Conservation (phyloP, 345 rosid genomes). For the Eucalyptus coolabah region DNA sequence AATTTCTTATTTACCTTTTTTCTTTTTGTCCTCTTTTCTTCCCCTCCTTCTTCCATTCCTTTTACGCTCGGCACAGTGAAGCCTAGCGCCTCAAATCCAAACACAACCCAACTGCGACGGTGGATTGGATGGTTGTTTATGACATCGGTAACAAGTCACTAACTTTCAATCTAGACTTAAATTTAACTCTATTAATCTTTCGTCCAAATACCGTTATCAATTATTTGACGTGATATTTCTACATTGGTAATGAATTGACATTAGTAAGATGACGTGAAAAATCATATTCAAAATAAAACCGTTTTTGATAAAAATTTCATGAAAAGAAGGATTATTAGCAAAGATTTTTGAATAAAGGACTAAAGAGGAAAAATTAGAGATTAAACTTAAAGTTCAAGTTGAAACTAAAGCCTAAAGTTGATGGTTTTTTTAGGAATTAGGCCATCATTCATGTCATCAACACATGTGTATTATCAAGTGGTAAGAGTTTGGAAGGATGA, state of each 20-base stretch:
- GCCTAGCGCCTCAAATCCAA: not conserved
- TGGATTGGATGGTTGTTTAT: not conserved
- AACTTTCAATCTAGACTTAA: not conserved
- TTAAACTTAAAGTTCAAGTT: too few relatives aligned
- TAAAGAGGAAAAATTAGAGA: fast-evolving
- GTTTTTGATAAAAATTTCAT: too few relatives aligned
- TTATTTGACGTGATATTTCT: not conserved
- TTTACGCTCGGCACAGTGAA: not conserved
- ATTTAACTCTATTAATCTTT: too few relatives aligned
- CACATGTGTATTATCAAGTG: too few relatives aligned
- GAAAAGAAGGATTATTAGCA: too few relatives aligned
- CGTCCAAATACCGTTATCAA: fast-evolving
- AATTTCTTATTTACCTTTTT: not conserved
- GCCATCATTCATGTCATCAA: too few relatives aligned
- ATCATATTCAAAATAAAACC: not conserved
- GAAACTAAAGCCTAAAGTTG: too few relatives aligned
- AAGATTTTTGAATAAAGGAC: too few relatives aligned
- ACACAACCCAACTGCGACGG: not conserved
- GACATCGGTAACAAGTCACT: not conserved
- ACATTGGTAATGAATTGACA: too few relatives aligned
- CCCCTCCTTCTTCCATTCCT: not conserved
- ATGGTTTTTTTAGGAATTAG: too few relatives aligned
- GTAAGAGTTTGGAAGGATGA: too few relatives aligned
- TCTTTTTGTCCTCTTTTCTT: not conserved
- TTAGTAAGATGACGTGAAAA: fast-evolving